Conservation (phyloP, 2,329 filamentous ascomycete genomes). For the Incumbomyces lentus region DNA sequence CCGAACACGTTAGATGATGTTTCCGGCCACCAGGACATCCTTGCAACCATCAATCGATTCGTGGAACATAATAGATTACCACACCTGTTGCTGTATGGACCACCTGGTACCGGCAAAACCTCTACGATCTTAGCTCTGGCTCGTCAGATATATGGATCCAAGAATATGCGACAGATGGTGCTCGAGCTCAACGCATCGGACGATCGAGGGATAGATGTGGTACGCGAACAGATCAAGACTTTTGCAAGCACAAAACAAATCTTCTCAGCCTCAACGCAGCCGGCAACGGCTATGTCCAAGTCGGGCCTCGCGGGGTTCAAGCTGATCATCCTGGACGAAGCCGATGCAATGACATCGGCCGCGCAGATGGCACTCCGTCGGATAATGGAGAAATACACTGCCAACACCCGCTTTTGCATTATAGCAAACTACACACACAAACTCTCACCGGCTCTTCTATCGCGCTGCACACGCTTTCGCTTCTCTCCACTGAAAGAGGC, state of each 20-base stretch:
- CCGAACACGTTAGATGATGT: slow-evolving; percentile 83
- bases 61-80: slow-evolving; percentile 88
- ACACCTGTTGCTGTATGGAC: slow-evolving; percentile 91
- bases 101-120: slow-evolving; percentile 93
- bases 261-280: slow-evolving; percentile 54
- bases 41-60: slow-evolving; percentile 96
- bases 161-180: slow-evolving; percentile 97
- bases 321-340: slow-evolving; percentile 94
- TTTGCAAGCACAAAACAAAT: slow-evolving; percentile 90
- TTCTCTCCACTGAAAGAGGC: slow-evolving; percentile 86
- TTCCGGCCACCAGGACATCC: slow-evolving; percentile 91
- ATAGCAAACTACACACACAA: slow-evolving; percentile 99
- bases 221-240: slow-evolving; percentile 98
- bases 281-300: slow-evolving; percentile 32
- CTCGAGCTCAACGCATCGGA: slow-evolving; percentile 95
- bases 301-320: slow-evolving; percentile 66
- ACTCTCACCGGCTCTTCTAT: slow-evolving; percentile 81
- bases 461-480: slow-evolving; percentile 84
- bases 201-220: slow-evolving; percentile 94
- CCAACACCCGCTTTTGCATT: slow-evolving; percentile 94
- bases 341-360: slow-evolving; percentile 98
- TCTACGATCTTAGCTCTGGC: slow-evolving; percentile 92
- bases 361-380: slow-evolving; percentile 93
- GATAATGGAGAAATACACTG: slow-evolving; percentile 99
- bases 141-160: slow-evolving; percentile 78